Percentiles rank a stretch among this genome's conserved stretches.
phyloP scores from a whole-genome alignment of 768 basidiomycete genomes.

The Auriscalpium orientale region DNA sequence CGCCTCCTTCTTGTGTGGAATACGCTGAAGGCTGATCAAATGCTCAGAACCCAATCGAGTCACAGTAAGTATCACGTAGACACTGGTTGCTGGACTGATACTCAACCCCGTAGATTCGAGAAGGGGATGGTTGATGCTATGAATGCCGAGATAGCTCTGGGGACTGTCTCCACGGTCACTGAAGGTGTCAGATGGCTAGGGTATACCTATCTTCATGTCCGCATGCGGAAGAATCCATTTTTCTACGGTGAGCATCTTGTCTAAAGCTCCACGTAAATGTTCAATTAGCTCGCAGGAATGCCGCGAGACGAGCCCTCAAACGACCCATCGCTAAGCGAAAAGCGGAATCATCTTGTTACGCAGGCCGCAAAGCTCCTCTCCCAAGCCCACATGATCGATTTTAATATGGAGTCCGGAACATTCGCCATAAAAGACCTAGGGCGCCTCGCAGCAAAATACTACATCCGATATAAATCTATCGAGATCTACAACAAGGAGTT shows the following conservation, averaged over 20 bases:
- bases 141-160: conserved; percentile 92
- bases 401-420: conserved; percentile 46
- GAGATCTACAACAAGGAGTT: conserved; percentile 81
- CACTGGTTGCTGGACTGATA: background rate
- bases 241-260: conserved; percentile 53
- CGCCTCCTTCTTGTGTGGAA: conserved; percentile 13
- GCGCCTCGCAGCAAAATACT: conserved; percentile 95
- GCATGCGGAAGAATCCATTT: conserved; percentile 89
- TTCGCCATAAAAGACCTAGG: conserved; percentile 85
- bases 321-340: conserved; percentile 67
- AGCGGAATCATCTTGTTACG: conserved; percentile 60
- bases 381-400: conserved; percentile 74
- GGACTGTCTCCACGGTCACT: conserved; percentile 79
- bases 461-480: conserved; percentile 79
- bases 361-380: conserved; percentile 61
- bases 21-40: background rate
- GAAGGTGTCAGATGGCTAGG: conserved; percentile 95
- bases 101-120: conserved; percentile 44
- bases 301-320: conserved; percentile 55
- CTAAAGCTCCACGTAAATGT: background rate
- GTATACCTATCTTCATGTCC: conserved; percentile 93
- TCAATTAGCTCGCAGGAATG: conserved; percentile 47
- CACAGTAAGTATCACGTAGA: conserved; percentile 50
- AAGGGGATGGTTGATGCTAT: conserved; percentile 83
- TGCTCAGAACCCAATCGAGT: conserved; percentile 85